Evolutionary conservation across 2,329 filamentous ascomycete species (phyloP).

Genomic region (Fusarium denticulatum): DNA sequence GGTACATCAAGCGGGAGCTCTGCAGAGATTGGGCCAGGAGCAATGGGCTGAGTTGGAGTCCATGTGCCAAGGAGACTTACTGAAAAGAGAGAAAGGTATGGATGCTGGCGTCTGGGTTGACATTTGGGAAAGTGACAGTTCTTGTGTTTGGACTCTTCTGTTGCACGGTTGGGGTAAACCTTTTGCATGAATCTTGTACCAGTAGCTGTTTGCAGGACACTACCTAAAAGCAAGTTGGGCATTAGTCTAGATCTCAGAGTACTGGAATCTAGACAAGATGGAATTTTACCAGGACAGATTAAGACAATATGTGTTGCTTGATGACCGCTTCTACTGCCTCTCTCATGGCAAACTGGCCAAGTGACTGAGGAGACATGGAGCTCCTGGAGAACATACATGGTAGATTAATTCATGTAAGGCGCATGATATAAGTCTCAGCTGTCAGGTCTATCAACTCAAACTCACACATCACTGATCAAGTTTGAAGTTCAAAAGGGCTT

Average conservation of each 20-base stretch:
- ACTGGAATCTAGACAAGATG: not conserved
- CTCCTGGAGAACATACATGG: too few relatives aligned
- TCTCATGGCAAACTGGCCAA: accelerated
- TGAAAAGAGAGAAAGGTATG: accelerated
- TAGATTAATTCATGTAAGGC: not conserved
- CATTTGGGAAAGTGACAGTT: not conserved
- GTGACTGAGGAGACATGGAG: not conserved
- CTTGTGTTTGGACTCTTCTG: too few relatives aligned
- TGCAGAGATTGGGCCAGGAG: not conserved
- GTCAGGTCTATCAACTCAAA: not conserved
- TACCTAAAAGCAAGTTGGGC: too few relatives aligned
- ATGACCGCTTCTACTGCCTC: accelerated
- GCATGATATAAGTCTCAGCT: not conserved
- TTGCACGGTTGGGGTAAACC: too few relatives aligned
- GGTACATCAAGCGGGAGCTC: not conserved
- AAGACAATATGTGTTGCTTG: not conserved
- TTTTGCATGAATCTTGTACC: not conserved
- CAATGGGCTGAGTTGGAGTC: accelerated
- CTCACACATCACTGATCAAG: accelerated
- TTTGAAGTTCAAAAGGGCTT: too few relatives aligned
- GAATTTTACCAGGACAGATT: not conserved
- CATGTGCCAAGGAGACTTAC: accelerated
- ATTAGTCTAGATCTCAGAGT: not conserved
- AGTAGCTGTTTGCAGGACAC: not conserved
- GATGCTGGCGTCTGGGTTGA: too few relatives aligned